These are phyloP conservation scores for Xylaria hypoxylon DNA, from an alignment of 2,329 filamentous ascomycete species.

Conservation along the genomic window DNA sequence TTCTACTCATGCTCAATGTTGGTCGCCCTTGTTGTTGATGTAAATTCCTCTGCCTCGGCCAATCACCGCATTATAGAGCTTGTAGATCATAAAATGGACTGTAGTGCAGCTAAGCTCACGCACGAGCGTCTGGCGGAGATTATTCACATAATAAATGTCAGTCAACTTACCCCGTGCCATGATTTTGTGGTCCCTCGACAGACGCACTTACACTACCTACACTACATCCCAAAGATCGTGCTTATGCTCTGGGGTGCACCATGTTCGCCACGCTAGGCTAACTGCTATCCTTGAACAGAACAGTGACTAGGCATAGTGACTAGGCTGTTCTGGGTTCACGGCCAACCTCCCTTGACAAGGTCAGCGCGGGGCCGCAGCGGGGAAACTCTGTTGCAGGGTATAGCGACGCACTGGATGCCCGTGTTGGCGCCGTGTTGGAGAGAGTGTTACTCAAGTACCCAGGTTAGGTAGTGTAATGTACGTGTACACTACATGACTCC, in stretches of 20 bases:
- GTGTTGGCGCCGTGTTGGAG: conserved; percentile 39
- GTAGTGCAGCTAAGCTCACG: conserved; percentile 25
- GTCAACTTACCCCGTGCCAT: conserved; percentile 32
- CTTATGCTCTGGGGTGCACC: conserved; percentile 38
- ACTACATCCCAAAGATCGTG: conserved; percentile 33
- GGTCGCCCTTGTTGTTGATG: conserved; percentile 12
- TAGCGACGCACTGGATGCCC: conserved; percentile 37
- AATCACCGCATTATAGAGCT: conserved; percentile 16
- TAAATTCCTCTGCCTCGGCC: conserved; percentile 12
- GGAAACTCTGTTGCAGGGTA: conserved; percentile 37
- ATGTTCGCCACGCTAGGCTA: conserved; percentile 40
- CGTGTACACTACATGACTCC: conserved; percentile 37
- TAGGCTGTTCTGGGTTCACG: conserved; percentile 39
- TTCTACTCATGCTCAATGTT: conserved; percentile 33
- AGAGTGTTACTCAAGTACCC: conserved; percentile 19
- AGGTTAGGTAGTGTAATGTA: too few relatives aligned
- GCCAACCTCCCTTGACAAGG: conserved; percentile 41
- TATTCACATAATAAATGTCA: conserved; percentile 37
- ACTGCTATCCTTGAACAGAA: conserved; percentile 24
- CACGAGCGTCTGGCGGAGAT: conserved; percentile 27
- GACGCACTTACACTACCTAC: conserved; percentile 13
- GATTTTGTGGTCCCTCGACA: conserved; percentile 35
- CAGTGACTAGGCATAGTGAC: too few relatives aligned
- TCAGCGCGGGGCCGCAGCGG: conserved; percentile 43
- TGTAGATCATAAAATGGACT: conserved; percentile 5